These are phyloP conservation scores for Tremella fuciformis DNA, from an alignment of 768 basidiomycete species.

Conservation along the genomic window DNA sequence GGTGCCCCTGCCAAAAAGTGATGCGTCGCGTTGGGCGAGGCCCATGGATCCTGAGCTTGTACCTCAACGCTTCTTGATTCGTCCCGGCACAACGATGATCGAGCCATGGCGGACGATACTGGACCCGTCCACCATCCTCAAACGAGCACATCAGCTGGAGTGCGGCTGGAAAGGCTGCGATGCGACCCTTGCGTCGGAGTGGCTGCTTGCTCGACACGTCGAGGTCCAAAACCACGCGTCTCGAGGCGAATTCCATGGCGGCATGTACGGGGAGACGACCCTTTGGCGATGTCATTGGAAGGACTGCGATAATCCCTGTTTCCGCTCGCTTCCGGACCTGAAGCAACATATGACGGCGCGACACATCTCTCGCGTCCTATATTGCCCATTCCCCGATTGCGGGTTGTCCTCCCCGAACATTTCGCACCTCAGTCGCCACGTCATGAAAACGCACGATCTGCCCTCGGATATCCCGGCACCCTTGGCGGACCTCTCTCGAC, in stretches of 20 bases:
- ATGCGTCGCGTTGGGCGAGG: conserved; percentile 13
- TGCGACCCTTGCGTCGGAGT: conserved; percentile 30
- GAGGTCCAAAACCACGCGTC: conserved; percentile 17
- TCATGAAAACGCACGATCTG: conserved; percentile 27
- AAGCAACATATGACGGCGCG: conserved; percentile 30
- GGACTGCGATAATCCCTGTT: conserved; percentile 19
- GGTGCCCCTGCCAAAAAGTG: conserved; percentile 8
- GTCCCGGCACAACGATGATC: conserved; percentile 26
- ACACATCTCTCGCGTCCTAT: conserved; percentile 27
- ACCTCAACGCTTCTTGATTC: conserved; percentile 27
- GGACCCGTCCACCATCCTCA: conserved; percentile 13
- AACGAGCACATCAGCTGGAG: conserved; percentile 9
- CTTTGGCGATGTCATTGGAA: conserved; percentile 7
- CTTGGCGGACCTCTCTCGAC: conserved; percentile 17
- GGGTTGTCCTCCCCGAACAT: conserved; percentile 21
- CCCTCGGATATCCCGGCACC: conserved; percentile 17
- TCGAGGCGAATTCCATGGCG: conserved; percentile 19
- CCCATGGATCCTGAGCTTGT: conserved; percentile 25
- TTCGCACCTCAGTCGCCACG: conserved; percentile 30
- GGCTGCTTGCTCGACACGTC: conserved; percentile 26
- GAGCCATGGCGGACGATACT: conserved; percentile 29
- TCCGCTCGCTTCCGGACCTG: conserved; percentile 15
- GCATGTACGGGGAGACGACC: conserved; percentile 11
- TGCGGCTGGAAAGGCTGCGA: conserved; percentile 42
- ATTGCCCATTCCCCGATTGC: conserved; percentile 31